Percentiles rank a stretch among this genome's conserved stretches.
Conservation (phyloP, 192 early-diverging fungal species). For the Coemansia javaensis region DNA sequence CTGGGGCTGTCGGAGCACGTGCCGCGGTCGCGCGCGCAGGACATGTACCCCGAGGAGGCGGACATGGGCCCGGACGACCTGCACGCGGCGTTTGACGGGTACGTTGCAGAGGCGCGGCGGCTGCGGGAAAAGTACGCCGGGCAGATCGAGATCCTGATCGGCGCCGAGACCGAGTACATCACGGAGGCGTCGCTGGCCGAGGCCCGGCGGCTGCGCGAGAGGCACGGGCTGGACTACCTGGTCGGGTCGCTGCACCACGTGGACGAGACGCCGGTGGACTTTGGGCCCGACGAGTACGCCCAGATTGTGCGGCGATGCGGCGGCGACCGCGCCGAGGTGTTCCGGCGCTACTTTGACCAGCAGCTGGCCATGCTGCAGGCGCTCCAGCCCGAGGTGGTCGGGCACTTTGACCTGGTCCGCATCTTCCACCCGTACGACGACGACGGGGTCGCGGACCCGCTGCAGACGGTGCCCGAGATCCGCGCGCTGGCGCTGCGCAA, state of each 20-base stretch:
- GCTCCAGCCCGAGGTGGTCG: constrained; percentile 79
- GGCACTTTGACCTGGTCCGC: constrained; percentile 92
- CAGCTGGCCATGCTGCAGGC: constrained; percentile 71
- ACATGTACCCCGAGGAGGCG: constrained; percentile 93
- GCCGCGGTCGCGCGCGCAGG: constrained; percentile 65
- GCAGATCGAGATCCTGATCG: constrained; percentile 69
- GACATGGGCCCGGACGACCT: constrained; percentile 64
- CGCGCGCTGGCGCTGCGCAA: constrained; percentile 64
- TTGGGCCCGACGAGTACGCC: constrained; percentile 58
- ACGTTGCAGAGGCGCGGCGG: constrained; percentile 64
- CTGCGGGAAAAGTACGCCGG: constrained; percentile 61
- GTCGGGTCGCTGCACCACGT: constrained; percentile 95
- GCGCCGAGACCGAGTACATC: constrained; percentile 88
- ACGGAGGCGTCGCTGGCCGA: constrained; percentile 50
- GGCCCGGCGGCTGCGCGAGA: constrained; percentile 47
- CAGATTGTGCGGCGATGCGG: constrained; percentile 22
- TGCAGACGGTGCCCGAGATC: constrained; percentile 40
- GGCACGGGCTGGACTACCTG: constrained; percentile 69
- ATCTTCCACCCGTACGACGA: constrained; percentile 63
- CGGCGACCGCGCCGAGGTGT: constrained; percentile 54
- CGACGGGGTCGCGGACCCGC: constrained; percentile 33
- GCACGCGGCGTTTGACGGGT: constrained; percentile 58
- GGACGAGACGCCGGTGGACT: constrained; percentile 76
- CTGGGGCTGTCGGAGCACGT: constrained; percentile 93
- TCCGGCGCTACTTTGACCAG: constrained; percentile 79